phyloP scores from a whole-genome alignment of 1,139 yeast species.

The Taphrina communis region DNA sequence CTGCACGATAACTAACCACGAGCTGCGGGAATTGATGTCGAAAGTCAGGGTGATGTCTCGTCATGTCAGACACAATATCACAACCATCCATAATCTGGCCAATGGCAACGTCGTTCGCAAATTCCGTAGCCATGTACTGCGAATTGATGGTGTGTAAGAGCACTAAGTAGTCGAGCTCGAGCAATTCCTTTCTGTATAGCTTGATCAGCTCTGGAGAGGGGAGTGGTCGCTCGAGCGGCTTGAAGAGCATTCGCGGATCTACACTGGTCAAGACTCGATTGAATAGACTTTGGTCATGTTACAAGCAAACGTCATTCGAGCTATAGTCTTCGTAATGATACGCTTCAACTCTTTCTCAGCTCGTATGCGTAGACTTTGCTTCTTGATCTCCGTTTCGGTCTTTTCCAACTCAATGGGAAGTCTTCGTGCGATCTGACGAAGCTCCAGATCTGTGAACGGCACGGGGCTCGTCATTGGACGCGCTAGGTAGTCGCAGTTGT shows the following conservation, averaged over 20 bases:
- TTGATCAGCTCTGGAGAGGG: conserved; percentile 4
- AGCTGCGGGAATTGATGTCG: conserved; percentile 4
- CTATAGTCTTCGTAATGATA: conserved; percentile 2
- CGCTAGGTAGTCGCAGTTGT: conserved; percentile 10
- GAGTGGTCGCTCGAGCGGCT: background rate
- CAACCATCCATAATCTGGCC: conserved; percentile 12
- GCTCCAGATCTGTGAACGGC: conserved; percentile 3
- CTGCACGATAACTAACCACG: background rate
- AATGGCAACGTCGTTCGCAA: background rate
- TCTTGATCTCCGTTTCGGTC: background rate
- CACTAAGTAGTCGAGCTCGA: conserved; percentile 9
- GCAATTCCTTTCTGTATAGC: conserved; percentile 1
- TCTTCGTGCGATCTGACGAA: conserved; percentile 1
- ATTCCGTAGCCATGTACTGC: background rate
- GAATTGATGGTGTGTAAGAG: background rate
- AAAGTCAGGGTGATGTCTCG: background rate
- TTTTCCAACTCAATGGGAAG: conserved; percentile 12
- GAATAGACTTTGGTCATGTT: background rate
- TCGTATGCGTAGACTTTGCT: background rate
- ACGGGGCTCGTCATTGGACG: background rate
- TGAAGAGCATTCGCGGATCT: conserved; percentile 14
- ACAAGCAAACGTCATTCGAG: conserved; percentile 1
- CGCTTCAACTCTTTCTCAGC: background rate
- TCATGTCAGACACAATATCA: background rate
- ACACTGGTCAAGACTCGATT: background rate